Percentiles rank a stretch among this genome's conserved stretches.
Conservation (phyloP, 2,329 filamentous ascomycete species). For the Sporothrix mexicana region DNA sequence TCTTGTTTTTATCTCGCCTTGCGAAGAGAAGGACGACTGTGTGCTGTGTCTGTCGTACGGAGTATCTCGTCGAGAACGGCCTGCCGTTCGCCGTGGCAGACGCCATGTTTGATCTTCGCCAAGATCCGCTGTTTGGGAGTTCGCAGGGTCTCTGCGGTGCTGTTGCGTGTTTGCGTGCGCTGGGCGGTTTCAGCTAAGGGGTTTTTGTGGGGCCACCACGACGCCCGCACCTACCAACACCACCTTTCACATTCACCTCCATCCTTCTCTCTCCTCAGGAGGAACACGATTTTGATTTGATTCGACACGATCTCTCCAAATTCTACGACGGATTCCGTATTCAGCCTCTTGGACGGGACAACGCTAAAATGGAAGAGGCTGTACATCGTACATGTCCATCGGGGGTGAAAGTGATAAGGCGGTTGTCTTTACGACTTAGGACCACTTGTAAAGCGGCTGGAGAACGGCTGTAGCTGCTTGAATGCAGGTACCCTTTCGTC, state of each 20-base stretch:
- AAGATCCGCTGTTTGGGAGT: slow-evolving; percentile 26
- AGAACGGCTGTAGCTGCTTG: slow-evolving; percentile 8
- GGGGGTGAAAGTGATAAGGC: no score
- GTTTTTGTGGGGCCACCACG: not conserved
- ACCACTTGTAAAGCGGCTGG: not conserved
- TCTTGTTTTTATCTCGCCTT: not conserved
- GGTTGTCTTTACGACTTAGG: no score
- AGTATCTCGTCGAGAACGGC: not conserved
- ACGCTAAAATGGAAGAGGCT: not conserved
- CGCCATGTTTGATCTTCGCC: slow-evolving; percentile 29
- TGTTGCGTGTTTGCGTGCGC: not conserved
- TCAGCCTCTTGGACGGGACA: not conserved
- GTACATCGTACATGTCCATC: not conserved
- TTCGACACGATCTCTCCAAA: not conserved
- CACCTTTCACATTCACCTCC: not conserved
- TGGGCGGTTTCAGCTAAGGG: slow-evolving; percentile 20
- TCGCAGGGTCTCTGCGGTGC: slow-evolving; percentile 6
- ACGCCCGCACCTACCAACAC: not conserved
- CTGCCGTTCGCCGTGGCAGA: not conserved
- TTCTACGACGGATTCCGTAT: not conserved
- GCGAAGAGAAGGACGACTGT: not conserved
- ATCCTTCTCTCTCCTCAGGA: not conserved
- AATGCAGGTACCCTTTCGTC: not conserved
- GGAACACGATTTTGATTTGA: not conserved
- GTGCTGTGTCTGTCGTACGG: not conserved